phyloP scores from a whole-genome alignment of 345 rosid species.

The Garcia nutans region DNA sequence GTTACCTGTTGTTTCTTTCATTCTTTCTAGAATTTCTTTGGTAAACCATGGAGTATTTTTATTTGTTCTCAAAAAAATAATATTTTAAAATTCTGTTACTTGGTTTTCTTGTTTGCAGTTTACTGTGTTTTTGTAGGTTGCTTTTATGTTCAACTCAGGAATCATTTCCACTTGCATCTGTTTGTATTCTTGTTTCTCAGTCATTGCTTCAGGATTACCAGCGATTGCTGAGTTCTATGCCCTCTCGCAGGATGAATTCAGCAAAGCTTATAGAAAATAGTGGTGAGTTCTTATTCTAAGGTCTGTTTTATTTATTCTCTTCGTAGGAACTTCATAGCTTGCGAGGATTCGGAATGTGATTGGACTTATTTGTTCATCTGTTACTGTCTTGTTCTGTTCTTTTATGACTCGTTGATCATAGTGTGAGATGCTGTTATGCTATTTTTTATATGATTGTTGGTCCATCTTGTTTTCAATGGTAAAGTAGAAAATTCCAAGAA shows the following conservation, averaged over 20 bases:
- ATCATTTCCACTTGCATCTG: slow-evolving; percentile 41
- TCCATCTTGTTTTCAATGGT: background rate
- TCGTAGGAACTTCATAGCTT: background rate
- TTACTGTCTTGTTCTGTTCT: background rate
- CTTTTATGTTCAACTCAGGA: slow-evolving; percentile 18
- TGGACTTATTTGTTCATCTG: background rate
- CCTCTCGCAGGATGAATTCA: slow-evolving; percentile 96
- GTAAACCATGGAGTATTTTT: too few relatives aligned
- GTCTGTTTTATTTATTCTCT: slow-evolving; percentile 4
- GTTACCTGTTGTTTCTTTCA: too few relatives aligned
- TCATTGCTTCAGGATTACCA: slow-evolving; percentile 99
- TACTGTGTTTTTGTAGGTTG: slow-evolving; percentile 7
- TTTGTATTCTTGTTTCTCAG: slow-evolving; percentile 41
- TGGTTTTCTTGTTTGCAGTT: background rate
- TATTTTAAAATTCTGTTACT: background rate
- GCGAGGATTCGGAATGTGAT: background rate
- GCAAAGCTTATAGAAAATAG: slow-evolving; percentile 92
- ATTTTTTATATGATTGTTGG: background rate
- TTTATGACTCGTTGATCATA: background rate
- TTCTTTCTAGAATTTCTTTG: too few relatives aligned
- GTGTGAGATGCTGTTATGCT: background rate
- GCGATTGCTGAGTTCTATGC: slow-evolving; percentile 94
- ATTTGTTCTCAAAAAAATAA: background rate
- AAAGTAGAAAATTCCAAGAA: background rate
- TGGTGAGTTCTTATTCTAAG: slow-evolving; percentile 47